Conservation (phyloP, 139 green algal species). For the Chlorella sorokiniana region DNA sequence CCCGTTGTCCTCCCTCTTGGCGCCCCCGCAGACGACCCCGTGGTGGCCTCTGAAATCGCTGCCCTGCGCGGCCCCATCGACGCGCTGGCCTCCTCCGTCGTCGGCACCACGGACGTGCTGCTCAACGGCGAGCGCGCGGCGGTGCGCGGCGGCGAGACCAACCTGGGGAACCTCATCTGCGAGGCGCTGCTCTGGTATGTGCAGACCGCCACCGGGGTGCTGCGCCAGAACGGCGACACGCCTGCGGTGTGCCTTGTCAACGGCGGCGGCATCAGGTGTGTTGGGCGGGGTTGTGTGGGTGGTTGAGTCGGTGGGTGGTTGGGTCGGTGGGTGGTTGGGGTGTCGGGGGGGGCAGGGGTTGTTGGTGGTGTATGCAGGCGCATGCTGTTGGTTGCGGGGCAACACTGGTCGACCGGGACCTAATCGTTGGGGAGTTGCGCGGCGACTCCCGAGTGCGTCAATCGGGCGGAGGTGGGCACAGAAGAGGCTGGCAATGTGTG, state of each 20-base stretch:
- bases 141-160: not conserved
- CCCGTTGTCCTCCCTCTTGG: not conserved
- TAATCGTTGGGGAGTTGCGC: no score
- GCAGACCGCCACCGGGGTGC: not conserved
- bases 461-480: not conserved
- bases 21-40: slow-evolving; percentile 3
- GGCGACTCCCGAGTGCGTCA: no score
- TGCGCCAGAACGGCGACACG: not conserved
- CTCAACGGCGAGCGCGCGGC: not conserved
- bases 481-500: no score
- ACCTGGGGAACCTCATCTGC: slow-evolving; percentile 20
- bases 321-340: no score
- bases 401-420: no score
- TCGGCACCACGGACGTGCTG: not conserved
- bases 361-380: no score
- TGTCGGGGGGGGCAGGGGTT: no score
- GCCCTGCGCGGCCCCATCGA: slow-evolving; percentile 1
- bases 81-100: not conserved
- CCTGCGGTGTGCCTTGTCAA: slow-evolving; percentile 22
- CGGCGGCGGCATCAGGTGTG: slow-evolving; percentile 25
- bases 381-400: no score
- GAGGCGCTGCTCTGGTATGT: not conserved
- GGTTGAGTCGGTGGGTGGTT: not conserved
- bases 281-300: not conserved
- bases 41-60: not conserved